A percentile compares a stretch with the other conserved stretches of the same genome.
Conservation (phyloP, 257 asterid species). For the Nicotiana noctiflora region DNA sequence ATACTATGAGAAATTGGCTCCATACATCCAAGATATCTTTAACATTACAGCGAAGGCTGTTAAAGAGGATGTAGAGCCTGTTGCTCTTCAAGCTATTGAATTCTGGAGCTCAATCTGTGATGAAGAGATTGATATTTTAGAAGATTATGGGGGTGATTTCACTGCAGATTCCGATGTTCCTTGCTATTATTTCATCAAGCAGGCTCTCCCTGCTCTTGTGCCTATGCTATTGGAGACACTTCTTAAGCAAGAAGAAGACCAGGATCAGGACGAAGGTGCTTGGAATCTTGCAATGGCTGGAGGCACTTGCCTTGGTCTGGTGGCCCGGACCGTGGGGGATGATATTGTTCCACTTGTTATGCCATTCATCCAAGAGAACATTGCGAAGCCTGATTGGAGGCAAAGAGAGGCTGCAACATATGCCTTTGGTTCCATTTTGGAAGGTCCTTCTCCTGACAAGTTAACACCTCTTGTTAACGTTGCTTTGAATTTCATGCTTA, state of each 20-base stretch:
- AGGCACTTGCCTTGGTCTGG: conserved; percentile 82
- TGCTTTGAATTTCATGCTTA: conserved; percentile 61
- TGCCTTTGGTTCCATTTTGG: conserved; percentile 81
- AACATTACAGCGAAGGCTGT: conserved; percentile 71
- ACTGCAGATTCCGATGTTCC: conserved; percentile 72
- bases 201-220: conserved; percentile 74
- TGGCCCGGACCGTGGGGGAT: conserved; percentile 76
- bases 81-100: conserved; percentile 81
- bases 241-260: conserved; percentile 82
- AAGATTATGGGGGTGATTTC: conserved; percentile 64
- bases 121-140: conserved; percentile 73
- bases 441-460: conserved; percentile 76
- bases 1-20: conserved; percentile 66
- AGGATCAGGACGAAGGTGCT: conserved; percentile 81
- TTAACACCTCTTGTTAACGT: conserved; percentile 57
- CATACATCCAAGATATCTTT: conserved; percentile 68
- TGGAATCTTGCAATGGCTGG: conserved; percentile 94
- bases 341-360: conserved; percentile 71
- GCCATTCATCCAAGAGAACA: conserved; percentile 70
- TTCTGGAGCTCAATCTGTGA: conserved; percentile 81
- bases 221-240: conserved; percentile 73
- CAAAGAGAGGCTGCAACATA: conserved; percentile 73
- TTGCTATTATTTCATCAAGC: conserved; percentile 64
- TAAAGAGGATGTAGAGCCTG: conserved; percentile 63
- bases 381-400: conserved; percentile 63